Percentiles rank a stretch among this genome's conserved stretches.
phyloP scores from a whole-genome alignment of 1,139 yeast species.

The Blastobotrys persicus region DNA sequence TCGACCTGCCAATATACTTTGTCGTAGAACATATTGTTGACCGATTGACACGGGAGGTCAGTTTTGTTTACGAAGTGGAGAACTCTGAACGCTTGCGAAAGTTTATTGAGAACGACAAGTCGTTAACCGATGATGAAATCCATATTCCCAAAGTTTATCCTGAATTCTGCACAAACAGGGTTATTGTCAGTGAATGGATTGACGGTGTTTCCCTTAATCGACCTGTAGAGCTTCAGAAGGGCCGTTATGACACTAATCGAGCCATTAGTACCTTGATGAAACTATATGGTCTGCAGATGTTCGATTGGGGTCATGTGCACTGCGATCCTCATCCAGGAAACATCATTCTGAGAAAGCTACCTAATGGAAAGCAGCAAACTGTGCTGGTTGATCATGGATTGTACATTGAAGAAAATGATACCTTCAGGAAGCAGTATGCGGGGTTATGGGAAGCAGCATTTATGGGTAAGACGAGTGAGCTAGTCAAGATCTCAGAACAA shows the following conservation, averaged over 20 bases:
- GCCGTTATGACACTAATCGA: slow-evolving; percentile 44
- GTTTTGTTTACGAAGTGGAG: slow-evolving; percentile 54
- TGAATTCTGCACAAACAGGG: slow-evolving; percentile 48
- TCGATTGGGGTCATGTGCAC: slow-evolving; percentile 72
- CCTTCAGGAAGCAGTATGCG: slow-evolving; percentile 56
- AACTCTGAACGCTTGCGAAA: slow-evolving; percentile 46
- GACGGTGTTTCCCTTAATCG: slow-evolving; percentile 60
- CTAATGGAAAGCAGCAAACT: slow-evolving; percentile 47
- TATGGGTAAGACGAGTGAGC: slow-evolving; percentile 49
- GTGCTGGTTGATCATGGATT: slow-evolving; percentile 77
- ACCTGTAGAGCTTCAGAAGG: slow-evolving; percentile 43
- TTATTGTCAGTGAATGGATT: slow-evolving; percentile 72
- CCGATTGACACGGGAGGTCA: slow-evolving; percentile 58
- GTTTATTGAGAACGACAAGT: slow-evolving; percentile 39
- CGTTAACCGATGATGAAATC: slow-evolving; percentile 37
- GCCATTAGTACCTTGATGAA: slow-evolving; percentile 54
- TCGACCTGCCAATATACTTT: slow-evolving; percentile 61
- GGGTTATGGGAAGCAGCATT: slow-evolving; percentile 63
- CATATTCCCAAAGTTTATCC: slow-evolving; percentile 55
- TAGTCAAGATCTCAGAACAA: slow-evolving; percentile 47
- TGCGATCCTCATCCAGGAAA: slow-evolving; percentile 88
- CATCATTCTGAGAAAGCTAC: slow-evolving; percentile 50
- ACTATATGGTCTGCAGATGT: slow-evolving; percentile 66
- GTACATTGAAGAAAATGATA: slow-evolving; percentile 52
- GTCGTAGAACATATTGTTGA: slow-evolving; percentile 58